These are phyloP conservation scores for Talaromyces islandicus DNA, from an alignment of 2,329 filamentous ascomycete genomes.

Conservation along the genomic window DNA sequence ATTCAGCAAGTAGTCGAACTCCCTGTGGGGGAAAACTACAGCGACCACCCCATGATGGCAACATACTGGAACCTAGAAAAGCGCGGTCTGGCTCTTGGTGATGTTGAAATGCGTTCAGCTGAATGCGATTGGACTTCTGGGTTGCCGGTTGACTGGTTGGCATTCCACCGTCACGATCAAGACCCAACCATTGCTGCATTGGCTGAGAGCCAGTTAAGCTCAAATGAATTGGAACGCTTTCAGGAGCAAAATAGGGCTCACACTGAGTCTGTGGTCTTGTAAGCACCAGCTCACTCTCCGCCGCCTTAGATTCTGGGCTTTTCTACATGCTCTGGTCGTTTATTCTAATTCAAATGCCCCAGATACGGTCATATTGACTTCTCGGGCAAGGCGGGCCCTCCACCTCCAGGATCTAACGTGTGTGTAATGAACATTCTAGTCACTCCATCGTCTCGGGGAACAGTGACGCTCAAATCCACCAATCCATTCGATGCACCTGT, in stretches of 20 bases:
- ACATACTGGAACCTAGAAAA: slow-evolving; percentile 2
- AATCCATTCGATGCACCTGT: not conserved
- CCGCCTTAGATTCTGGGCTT: not conserved
- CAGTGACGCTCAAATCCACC: slow-evolving; percentile 2
- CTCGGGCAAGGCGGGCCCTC: not conserved
- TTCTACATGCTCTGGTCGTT: not conserved
- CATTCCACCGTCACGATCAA: not conserved
- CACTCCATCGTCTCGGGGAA: slow-evolving; percentile 2
- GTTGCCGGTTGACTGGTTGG: not conserved
- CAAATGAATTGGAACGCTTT: not conserved
- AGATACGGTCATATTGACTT: slow-evolving; percentile 2
- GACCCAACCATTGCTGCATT: not conserved
- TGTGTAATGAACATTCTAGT: slow-evolving; percentile 1
- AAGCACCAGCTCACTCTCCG: not conserved
- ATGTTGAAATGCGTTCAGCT: not conserved
- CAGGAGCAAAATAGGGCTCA: not conserved
- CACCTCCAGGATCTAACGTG: not conserved
- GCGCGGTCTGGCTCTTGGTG: not conserved
- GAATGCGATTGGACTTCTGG: slow-evolving; percentile 1
- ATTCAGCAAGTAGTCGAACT: not conserved
- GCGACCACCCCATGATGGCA: not conserved
- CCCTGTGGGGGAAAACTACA: not conserved
- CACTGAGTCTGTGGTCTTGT: not conserved
- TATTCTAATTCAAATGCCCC: not conserved
- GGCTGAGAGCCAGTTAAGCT: not conserved